Percentiles rank a stretch among this genome's conserved stretches.
These are phyloP conservation scores for Vitis hybrid DNA, from an alignment of 177 flowering plant species.

Conservation along the genomic window DNA sequence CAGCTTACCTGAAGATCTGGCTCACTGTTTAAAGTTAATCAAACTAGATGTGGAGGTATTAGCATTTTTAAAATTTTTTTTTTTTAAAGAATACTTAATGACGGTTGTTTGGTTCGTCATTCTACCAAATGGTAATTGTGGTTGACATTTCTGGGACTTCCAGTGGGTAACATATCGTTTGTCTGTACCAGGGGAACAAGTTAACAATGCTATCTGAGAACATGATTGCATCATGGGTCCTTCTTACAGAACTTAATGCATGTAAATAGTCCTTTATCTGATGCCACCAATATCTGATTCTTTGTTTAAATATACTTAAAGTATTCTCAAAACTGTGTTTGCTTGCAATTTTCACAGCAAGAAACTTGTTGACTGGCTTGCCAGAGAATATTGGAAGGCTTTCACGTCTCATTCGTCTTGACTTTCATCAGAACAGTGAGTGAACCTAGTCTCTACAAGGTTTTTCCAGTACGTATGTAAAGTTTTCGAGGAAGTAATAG, in stretches of 20 bases:
- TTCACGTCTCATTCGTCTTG: slow-evolving; percentile 80
- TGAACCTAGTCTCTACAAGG: slow-evolving; percentile 2
- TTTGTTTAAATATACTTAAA: background rate
- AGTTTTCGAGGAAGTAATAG: too few species aligned
- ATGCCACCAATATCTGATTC: background rate
- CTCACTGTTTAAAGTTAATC: slow-evolving; percentile 66
- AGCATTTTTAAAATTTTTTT: background rate
- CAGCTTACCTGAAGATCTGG: slow-evolving; percentile 79
- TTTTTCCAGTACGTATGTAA: too few species aligned
- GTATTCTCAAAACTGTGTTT: slow-evolving; percentile 1
- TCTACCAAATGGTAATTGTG: background rate
- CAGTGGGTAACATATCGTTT: slow-evolving; percentile 13
- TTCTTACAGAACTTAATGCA: slow-evolving; percentile 89
- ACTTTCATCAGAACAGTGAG: slow-evolving; percentile 94
- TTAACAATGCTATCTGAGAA: slow-evolving; percentile 50
- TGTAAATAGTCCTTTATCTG: slow-evolving; percentile 37
- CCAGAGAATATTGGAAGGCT: slow-evolving; percentile 86
- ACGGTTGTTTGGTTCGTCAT: background rate
- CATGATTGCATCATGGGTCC: slow-evolving; percentile 66
- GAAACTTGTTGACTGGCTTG: slow-evolving; percentile 62
- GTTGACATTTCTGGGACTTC: slow-evolving; percentile 1
- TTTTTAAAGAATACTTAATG: background rate
- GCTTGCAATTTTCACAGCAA: slow-evolving; percentile 51
- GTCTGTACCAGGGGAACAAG: slow-evolving; percentile 77
- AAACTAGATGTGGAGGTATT: slow-evolving; percentile 90